phyloP scores from a whole-genome alignment of 2,329 filamentous ascomycete genomes.

The Coniochaeta sp. region DNA sequence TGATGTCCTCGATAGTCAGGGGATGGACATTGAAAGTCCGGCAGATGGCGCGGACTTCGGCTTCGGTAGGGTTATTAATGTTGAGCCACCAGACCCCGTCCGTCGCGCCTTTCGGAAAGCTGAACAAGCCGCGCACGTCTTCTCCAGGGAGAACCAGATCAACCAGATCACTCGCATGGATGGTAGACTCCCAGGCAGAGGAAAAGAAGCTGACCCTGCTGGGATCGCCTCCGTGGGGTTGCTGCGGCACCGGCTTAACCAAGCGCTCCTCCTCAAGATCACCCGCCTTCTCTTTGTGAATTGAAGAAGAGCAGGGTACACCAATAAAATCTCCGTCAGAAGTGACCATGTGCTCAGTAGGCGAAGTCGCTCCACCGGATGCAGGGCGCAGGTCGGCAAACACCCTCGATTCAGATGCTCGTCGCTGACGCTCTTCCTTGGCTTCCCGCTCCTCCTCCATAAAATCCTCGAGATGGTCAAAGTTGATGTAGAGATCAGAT shows the following conservation, averaged over 20 bases:
- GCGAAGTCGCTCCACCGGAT: constrained; percentile 15
- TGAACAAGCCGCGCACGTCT: constrained; percentile 80
- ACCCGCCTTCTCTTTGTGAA: constrained; percentile 38
- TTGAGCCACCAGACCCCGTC: constrained; percentile 99
- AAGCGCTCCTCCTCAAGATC: constrained; percentile 28
- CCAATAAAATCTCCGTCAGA: constrained; percentile 50
- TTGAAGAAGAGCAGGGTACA: constrained; percentile 39
- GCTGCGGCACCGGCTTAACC: constrained; percentile 18
- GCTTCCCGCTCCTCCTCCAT: constrained; percentile 55
- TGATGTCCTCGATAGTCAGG: constrained; percentile 92
- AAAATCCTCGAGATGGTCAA: constrained; percentile 89
- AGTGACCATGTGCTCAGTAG: constrained; percentile 34
- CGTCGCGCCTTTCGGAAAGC: constrained; percentile 51
- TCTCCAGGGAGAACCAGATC: constrained; percentile 86
- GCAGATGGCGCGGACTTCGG: constrained; percentile 81
- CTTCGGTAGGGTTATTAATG: constrained; percentile 80
- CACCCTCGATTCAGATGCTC: constrained; percentile 37
- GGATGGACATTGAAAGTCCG: constrained; percentile 95
- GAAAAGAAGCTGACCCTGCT: constrained; percentile 97
- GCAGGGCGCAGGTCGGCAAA: constrained; percentile 55
- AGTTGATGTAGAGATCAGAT: constrained; percentile 81
- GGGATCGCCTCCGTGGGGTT: constrained; percentile 41
- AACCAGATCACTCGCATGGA: constrained; percentile 82
- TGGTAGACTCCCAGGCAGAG: constrained; percentile 86
- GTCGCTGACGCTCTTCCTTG: constrained; percentile 35